Evolutionary conservation across 768 basidiomycete genomes (phyloP).

Genomic region (Kwoniella sp.): DNA sequence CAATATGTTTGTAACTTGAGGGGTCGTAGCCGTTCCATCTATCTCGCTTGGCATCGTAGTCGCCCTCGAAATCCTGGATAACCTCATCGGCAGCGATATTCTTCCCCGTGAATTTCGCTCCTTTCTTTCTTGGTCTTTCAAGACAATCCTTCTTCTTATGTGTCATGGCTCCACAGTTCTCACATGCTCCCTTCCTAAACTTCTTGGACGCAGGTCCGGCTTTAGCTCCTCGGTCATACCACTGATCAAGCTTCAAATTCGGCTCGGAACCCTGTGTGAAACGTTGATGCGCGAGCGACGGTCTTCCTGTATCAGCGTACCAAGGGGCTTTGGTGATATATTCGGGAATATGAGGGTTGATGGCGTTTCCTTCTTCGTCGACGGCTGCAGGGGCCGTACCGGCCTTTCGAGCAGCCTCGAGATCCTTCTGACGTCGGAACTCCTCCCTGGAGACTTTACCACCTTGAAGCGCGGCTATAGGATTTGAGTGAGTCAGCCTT

Average conservation of each 20-base stretch:
- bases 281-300: constrained; percentile 90
- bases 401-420: constrained; percentile 96
- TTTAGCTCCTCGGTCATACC: constrained; percentile 78
- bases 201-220: constrained; percentile 89
- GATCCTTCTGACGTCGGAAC: constrained; percentile 90
- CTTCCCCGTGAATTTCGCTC: constrained; percentile 87
- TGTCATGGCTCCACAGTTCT: constrained; percentile 97
- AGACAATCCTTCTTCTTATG: constrained; percentile 90
- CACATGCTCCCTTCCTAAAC: constrained; percentile 96
- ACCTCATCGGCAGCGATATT: constrained; percentile 90
- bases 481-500: background rate
- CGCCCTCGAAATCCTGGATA: constrained; percentile 70
- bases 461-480: constrained; percentile 25
- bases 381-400: constrained; percentile 95
- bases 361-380: constrained; percentile 90
- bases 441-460: constrained; percentile 93
- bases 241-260: constrained; percentile 74
- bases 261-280: constrained; percentile 64
- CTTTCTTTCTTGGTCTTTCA: constrained; percentile 93
- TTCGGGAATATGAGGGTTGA: constrained; percentile 99
- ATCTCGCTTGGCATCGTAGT: constrained; percentile 91
- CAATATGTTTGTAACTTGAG: constrained; percentile 77
- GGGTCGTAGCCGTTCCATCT: constrained; percentile 98
- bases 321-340: constrained; percentile 99
- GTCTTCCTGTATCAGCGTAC: constrained; percentile 93